These are phyloP conservation scores for Licmophora abbreviata DNA, from an alignment of 108 stramenopile species.

Conservation along the genomic window DNA sequence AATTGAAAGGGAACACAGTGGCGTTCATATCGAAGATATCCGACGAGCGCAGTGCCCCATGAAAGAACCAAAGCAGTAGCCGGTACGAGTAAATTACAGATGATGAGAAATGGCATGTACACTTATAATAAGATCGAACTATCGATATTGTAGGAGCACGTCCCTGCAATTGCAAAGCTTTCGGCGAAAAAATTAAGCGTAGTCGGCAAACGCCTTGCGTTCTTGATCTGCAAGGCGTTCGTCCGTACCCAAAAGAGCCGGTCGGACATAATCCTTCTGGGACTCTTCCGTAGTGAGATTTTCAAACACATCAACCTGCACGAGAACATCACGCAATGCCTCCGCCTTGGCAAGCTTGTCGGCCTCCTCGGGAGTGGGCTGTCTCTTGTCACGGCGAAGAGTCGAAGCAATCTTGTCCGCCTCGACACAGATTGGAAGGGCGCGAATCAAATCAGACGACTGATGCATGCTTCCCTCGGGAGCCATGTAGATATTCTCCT, in stretches of 20 bases:
- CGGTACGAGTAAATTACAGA: too few species aligned
- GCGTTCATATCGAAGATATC: too few species aligned
- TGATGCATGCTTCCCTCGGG: conserved; percentile 78
- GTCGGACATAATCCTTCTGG: conserved; percentile 68
- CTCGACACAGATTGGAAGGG: conserved; percentile 86
- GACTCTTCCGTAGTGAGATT: conserved; percentile 66
- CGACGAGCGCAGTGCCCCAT: too few species aligned
- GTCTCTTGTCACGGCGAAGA: conserved; percentile 85
- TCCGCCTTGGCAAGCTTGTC: conserved; percentile 89
- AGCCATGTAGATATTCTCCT: conserved; percentile 76
- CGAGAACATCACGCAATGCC: conserved; percentile 89
- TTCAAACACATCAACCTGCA: conserved; percentile 92
- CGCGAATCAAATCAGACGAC: conserved; percentile 77
- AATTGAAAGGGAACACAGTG: too few species aligned
- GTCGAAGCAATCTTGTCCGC: conserved; percentile 86
- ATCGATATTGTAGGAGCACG: too few species aligned
- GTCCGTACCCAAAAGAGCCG: conserved; percentile 77
- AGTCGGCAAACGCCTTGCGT: conserved; percentile 59
- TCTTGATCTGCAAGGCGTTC: conserved; percentile 71
- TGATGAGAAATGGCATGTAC: too few species aligned
- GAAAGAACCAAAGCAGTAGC: too few species aligned
- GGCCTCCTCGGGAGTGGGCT: conserved; percentile 87
- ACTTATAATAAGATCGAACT: too few species aligned
- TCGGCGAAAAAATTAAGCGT: conserved; percentile 23
- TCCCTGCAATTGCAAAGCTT: too few species aligned